Evolutionary conservation across 352 stramenopile species (phyloP).

Genomic region (Pythium coloratum): DNA sequence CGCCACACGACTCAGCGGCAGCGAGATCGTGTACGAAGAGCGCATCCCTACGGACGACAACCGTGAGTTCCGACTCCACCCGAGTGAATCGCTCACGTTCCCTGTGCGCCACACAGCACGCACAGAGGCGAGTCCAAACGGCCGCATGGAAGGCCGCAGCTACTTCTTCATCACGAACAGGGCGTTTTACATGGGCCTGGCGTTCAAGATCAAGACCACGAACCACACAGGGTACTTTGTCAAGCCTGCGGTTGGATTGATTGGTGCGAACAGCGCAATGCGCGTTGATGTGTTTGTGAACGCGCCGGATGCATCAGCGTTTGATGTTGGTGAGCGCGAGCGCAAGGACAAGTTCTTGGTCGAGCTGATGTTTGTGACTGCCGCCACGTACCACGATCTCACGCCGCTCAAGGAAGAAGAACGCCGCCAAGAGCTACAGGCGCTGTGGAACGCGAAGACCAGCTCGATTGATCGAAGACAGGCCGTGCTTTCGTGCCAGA

Average conservation of each 20-base stretch:
- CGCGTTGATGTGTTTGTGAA: slow-evolving; percentile 62
- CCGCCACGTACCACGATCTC: slow-evolving; percentile 40
- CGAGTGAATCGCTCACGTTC: slow-evolving; percentile 22
- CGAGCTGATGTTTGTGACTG: slow-evolving; percentile 56
- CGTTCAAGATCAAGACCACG: slow-evolving; percentile 80
- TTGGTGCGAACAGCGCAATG: slow-evolving; percentile 57
- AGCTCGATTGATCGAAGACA: slow-evolving; percentile 16
- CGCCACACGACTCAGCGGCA: slow-evolving; percentile 1
- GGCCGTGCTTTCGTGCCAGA: slow-evolving; percentile 22
- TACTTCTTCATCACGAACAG: slow-evolving; percentile 69
- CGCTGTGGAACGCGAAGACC: slow-evolving; percentile 35
- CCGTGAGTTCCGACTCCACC: slow-evolving; percentile 21
- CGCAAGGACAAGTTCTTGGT: slow-evolving; percentile 72
- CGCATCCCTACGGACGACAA: slow-evolving; percentile 16
- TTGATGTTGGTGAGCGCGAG: slow-evolving; percentile 49
- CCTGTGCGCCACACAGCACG: slow-evolving; percentile 12
- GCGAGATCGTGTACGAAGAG: slow-evolving; percentile 7
- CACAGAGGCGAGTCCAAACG: slow-evolving; percentile 13
- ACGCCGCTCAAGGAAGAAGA: slow-evolving; percentile 39
- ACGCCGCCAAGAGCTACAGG: slow-evolving; percentile 35
- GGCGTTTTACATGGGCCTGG: slow-evolving; percentile 47
- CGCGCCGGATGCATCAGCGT: slow-evolving; percentile 33
- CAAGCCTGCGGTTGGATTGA: slow-evolving; percentile 64
- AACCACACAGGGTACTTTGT: slow-evolving; percentile 78
- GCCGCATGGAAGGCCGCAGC: slow-evolving; percentile 34